A percentile compares a stretch with the other conserved stretches of the same genome.
Evolutionary conservation across 371 early-diverging fungal species (phyloP).

Genomic region (Aphelidium insulamus): DNA sequence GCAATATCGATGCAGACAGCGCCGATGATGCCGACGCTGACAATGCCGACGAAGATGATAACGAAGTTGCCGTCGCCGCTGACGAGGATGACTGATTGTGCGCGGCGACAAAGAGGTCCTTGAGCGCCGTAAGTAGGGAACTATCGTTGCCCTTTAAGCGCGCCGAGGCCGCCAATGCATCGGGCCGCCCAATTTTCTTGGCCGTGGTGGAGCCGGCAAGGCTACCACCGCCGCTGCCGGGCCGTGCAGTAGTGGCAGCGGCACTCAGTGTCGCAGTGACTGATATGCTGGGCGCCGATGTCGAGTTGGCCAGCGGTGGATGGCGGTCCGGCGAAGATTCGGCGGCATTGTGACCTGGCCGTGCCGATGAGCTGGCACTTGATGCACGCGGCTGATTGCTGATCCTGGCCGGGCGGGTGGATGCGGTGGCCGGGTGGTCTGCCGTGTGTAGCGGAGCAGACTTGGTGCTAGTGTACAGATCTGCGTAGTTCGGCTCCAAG

Average conservation of each 20-base stretch:
- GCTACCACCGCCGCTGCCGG: conserved; percentile 16
- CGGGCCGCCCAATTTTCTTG: too few species aligned
- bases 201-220: conserved; percentile 16
- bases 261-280: neutral
- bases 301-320: conserved; percentile 6
- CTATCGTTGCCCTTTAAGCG: conserved; percentile 55
- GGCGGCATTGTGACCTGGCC: too few species aligned
- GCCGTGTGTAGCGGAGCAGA: too few species aligned
- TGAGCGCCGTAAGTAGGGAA: conserved; percentile 56
- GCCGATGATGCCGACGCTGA: neutral
- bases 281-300: conserved; percentile 1
- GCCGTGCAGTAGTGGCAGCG: neutral
- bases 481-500: too few species aligned
- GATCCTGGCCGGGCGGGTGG: too few species aligned
- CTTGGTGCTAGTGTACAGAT: too few species aligned
- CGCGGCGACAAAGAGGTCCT: conserved; percentile 73
- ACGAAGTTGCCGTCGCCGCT: conserved; percentile 54
- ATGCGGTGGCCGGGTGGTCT: too few species aligned
- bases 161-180: too few species aligned
- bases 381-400: too few species aligned
- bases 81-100: conserved; percentile 64
- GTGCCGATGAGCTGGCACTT: too few species aligned
- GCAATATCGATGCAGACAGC: neutral
- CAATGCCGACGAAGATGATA: neutral
- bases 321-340: too few species aligned